Evolutionary conservation across 1,284 basidiomycete species (phyloP).

Genomic region (Bjerkandera adusta): DNA sequence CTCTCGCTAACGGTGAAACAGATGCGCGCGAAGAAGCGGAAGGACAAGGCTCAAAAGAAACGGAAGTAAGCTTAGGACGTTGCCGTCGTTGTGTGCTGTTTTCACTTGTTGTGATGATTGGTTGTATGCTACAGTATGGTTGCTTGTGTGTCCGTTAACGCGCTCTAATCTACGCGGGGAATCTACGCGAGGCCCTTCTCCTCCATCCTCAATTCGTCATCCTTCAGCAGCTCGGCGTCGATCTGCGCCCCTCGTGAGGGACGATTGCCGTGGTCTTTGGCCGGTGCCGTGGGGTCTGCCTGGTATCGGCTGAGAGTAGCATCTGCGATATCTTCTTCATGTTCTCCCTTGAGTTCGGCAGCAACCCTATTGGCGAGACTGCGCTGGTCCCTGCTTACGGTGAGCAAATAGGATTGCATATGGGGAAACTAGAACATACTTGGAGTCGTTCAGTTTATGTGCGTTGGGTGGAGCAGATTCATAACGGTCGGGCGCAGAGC

Average conservation of each 20-base stretch:
- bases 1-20: too few relatives aligned
- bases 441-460: constrained; percentile 38
- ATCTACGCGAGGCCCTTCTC: constrained; percentile 43
- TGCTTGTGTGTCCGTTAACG: too few relatives aligned
- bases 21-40: constrained; percentile 70
- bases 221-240: constrained; percentile 53
- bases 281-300: constrained; percentile 41
- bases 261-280: constrained; percentile 52
- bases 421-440: constrained; percentile 28
- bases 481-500: constrained; percentile 10
- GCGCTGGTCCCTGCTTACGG: constrained; percentile 37
- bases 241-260: constrained; percentile 60
- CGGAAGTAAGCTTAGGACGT: constrained; percentile 38
- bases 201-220: constrained; percentile 46
- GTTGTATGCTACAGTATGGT: too few relatives aligned
- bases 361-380: constrained; percentile 38
- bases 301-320: constrained; percentile 20
- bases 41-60: constrained; percentile 65
- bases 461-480: constrained; percentile 26
- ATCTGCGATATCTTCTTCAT: constrained; percentile 24
- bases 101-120: neutral
- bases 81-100: neutral
- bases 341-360: constrained; percentile 26
- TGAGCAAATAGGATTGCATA: neutral
- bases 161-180: too few relatives aligned